A percentile compares a stretch with the other conserved stretches of the same genome.
Evolutionary conservation across 495 filamentous ascomycete species (phyloP).

Genomic region (Xanthoparmelia taractica): DNA sequence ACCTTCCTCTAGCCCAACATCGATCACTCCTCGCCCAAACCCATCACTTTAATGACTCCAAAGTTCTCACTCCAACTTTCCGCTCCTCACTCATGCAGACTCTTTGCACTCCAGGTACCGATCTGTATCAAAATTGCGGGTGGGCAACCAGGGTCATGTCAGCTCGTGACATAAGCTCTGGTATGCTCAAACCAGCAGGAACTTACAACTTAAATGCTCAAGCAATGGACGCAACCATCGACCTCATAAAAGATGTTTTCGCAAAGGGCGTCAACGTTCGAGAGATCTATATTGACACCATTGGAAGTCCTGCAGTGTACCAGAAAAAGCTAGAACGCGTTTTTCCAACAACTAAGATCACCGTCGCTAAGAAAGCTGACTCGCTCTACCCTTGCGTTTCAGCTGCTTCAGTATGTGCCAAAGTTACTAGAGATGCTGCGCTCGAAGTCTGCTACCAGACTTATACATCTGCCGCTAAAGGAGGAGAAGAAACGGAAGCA

Average conservation of each 20-base stretch:
- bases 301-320: slow-evolving; percentile 73
- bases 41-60: slow-evolving; percentile 88
- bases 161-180: slow-evolving; percentile 70
- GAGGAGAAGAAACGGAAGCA: slow-evolving; percentile 21
- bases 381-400: slow-evolving; percentile 87
- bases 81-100: slow-evolving; percentile 68
- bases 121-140: slow-evolving; percentile 63
- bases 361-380: slow-evolving; percentile 94
- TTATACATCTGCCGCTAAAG: slow-evolving; percentile 23
- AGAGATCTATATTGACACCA: slow-evolving; percentile 93
- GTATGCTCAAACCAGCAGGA: slow-evolving; percentile 63
- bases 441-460: slow-evolving; percentile 65
- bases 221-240: slow-evolving; percentile 90
- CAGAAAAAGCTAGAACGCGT: slow-evolving; percentile 75
- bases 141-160: slow-evolving; percentile 78
- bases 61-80: slow-evolving; percentile 66
- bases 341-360: slow-evolving; percentile 73
- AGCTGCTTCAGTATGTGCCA: slow-evolving; percentile 88
- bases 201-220: slow-evolving; percentile 96
- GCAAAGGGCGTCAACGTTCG: slow-evolving; percentile 65
- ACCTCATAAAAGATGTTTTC: slow-evolving; percentile 68
- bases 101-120: slow-evolving; percentile 58
- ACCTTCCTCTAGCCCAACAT: slow-evolving; percentile 62
- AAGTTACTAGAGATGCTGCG: slow-evolving; percentile 87
- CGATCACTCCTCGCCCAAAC: slow-evolving; percentile 62